Evolutionary conservation across 2,329 filamentous ascomycete genomes (phyloP), one percentile per base, ranked within the genome.

Genomic region (Ophiocordyceps sinensis): DNA sequence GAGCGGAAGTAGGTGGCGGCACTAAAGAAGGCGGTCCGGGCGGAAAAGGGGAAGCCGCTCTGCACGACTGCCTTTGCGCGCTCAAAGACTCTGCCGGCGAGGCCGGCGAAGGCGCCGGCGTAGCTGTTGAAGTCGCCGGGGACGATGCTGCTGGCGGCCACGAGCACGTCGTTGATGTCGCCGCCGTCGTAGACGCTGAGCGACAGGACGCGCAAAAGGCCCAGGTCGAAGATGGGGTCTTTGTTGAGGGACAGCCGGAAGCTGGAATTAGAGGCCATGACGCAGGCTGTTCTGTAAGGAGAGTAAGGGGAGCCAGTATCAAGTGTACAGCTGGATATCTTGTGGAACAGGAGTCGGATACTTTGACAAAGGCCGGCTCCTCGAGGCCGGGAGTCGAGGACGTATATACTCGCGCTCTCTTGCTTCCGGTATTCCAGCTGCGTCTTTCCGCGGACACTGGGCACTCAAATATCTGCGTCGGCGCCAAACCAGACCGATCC

Each of bases 1-100:
- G 46, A 36, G 15, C 65, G 59, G 46, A 59, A 67, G 51, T 69
- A 69, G 1, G 53, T 57, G 2, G 65, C 52, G 1, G 63, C 59
- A 8, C 55, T 57, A 51, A 68, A 67, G 34, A 46, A 52, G 19
- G 53, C 47, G 0, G 44, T 44, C 2, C 53, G 44, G 2, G 50
- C 53, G 1, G 50, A 55, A 2, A 55, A 43, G 14, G 48, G 48
- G 32, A 48, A 44, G n/a, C 45, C 47, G 11, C 28, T 34, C 5
- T 35, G 23, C 17, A 47, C 41, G 13, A 51, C 43, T n/a, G 28
- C 29, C 37, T 39, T 13, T 2, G 47, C 49, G 14, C 47, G 48
- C 17, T 36, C 31, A 28, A 50, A 45, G 10, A 50, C 46, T 10
- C 42, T 42, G n/a, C 42, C 37, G 19, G 52, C 52, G 3, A 54